Base-by-base conservation (phyloP, 257 asterid genomes). In the Osmanthus fragrans region DNA sequence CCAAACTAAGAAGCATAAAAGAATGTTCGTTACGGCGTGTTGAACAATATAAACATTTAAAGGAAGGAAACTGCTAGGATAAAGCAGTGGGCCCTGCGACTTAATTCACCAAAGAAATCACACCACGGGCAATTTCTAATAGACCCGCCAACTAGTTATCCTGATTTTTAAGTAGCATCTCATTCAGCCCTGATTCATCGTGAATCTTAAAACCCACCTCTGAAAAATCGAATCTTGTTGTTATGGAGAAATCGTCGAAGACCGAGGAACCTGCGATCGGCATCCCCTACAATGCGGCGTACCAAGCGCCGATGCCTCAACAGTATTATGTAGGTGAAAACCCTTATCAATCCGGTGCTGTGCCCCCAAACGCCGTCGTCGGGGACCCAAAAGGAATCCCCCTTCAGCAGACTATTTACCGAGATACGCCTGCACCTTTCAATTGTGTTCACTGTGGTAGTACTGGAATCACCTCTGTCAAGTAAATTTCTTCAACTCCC, bases 371-470 rank as follows among this genome's bases (percentile, higher is more conserved):
- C 90, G 98, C 94, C 74, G 36, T 95, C 65, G 73, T 86, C 11
- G 97, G 97, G 5, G 97, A 95, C 74, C 99, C 98, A 58, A 95
- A 90, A 82, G 98, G 98, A 64, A 87, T 90, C 3, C 99, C 99
- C 19, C 78, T 95, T 74, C 94, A 87, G 39, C 97, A 95, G 89
- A 93, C 99, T 10, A 89, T 93, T 79, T 95, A 89, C 84, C 86
- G 98, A 13, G 99, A 93, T 70, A 93, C 96, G 34, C 99, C 98
- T 42, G 98, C 99, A 3, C 98, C 99, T 0, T 95, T 93, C 65
- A 85, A 84, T 66, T 95, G 98, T 78, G 79, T 80, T 77, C 80
- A 87, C 82, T 95, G 99, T 81, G 99, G 96, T 34, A 86, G 82
- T 45, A 77, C 99, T 18, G 98, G 90, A 29, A 74, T 95, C 81